phyloP scores from a whole-genome alignment of 2,329 filamentous ascomycete species.

The Colletotrichum neosansevieriae region DNA sequence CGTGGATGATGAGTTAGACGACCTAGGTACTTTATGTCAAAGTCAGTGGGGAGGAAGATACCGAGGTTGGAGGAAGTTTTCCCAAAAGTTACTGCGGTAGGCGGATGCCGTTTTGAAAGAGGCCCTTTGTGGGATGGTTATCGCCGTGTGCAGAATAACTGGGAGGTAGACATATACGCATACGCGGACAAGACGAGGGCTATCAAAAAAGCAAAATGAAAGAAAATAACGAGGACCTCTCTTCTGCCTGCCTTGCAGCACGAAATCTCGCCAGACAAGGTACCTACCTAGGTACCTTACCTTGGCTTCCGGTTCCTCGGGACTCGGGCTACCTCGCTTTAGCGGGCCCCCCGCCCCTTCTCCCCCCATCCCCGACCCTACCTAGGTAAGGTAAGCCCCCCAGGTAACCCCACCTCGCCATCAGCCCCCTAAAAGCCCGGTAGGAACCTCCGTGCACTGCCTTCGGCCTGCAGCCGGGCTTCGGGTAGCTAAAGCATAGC shows the following conservation, averaged over 20 bases:
- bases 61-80: slow-evolving; percentile 17
- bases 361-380: no score
- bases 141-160: no score
- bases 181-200: no score
- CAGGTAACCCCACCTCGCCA: background rate
- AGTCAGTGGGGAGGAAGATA: slow-evolving; percentile 1
- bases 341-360: slow-evolving; percentile 7
- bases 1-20: background rate
- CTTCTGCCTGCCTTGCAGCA: background rate
- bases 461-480: slow-evolving; percentile 7
- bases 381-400: background rate
- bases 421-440: slow-evolving; percentile 11
- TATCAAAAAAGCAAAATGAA: no score
- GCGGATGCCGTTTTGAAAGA: background rate
- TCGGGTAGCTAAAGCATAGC: background rate
- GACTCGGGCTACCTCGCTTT: slow-evolving; percentile 16
- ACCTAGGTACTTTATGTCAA: slow-evolving; percentile 3
- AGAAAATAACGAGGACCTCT: background rate
- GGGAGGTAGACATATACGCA: no score
- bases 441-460: slow-evolving; percentile 21
- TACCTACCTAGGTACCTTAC: background rate
- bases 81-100: slow-evolving; percentile 16
- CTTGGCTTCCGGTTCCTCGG: slow-evolving; percentile 37
- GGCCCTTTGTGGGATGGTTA: background rate
- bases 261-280: background rate